phyloP scores from a whole-genome alignment of 371 early-diverging fungal genomes.

The Rhizopus arrhizus region DNA sequence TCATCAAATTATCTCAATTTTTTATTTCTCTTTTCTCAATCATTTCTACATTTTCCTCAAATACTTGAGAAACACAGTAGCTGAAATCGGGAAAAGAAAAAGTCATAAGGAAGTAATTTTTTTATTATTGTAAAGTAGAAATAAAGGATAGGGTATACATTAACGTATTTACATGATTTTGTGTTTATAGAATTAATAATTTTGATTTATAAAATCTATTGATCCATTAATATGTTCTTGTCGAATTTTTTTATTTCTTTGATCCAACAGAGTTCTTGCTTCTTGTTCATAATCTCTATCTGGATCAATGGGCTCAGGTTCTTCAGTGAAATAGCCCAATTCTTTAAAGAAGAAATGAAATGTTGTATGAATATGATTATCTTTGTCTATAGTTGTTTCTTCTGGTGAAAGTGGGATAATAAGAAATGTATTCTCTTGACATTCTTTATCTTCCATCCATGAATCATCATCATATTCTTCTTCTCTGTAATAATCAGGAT shows the following conservation, averaged over 20 bases:
- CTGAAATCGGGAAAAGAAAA: too few relatives aligned
- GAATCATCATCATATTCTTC: constrained; percentile 16
- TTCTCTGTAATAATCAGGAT: constrained; percentile 8
- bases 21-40: too few relatives aligned
- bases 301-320: constrained; percentile 48
- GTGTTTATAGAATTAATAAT: too few relatives aligned
- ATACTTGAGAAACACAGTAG: too few relatives aligned
- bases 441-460: constrained; percentile 46
- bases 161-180: too few relatives aligned
- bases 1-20: too few relatives aligned
- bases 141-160: too few relatives aligned
- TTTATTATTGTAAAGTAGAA: too few relatives aligned
- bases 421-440: constrained; percentile 45
- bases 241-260: constrained; percentile 25
- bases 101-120: too few relatives aligned
- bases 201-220: too few relatives aligned
- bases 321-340: constrained; percentile 39
- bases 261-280: constrained; percentile 6
- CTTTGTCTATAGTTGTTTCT: constrained; percentile 39
- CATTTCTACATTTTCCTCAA: too few relatives aligned
- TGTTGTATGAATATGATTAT: constrained; percentile 40
- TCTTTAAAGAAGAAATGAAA: constrained; percentile 40
- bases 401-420: constrained; percentile 45
- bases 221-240: constrained; percentile 15
- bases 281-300: constrained; percentile 40